These are phyloP conservation scores for Fusarium chaquense DNA, from an alignment of 2,329 filamentous ascomycete genomes.

Conservation along the genomic window DNA sequence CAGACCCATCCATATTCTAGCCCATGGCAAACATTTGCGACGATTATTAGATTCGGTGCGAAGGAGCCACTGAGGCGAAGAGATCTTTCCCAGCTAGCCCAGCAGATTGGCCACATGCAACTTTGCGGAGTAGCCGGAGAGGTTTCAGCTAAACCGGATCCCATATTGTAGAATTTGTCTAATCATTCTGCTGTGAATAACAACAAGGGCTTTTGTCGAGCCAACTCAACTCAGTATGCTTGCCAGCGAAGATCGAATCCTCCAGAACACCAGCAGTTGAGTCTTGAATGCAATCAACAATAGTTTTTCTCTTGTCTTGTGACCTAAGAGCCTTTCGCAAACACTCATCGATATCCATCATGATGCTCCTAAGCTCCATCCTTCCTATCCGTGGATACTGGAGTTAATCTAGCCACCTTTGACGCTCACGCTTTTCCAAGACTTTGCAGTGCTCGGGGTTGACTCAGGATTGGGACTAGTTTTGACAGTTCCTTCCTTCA, in stretches of 20 bases:
- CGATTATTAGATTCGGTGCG: not conserved
- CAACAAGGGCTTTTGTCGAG: not conserved
- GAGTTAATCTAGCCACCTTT: not conserved
- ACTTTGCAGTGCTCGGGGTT: not conserved
- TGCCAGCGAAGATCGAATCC: not conserved
- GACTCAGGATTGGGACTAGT: not conserved
- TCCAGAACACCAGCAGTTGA: not conserved
- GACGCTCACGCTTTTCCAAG: not conserved
- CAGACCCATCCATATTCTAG: constrained; percentile 45
- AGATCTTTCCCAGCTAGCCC: not conserved
- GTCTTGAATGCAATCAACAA: no score
- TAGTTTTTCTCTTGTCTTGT: not conserved
- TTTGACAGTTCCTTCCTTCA: not conserved
- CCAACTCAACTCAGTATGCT: not conserved
- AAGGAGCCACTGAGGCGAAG: constrained; percentile 3
- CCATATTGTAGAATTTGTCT: not conserved
- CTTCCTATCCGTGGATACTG: not conserved
- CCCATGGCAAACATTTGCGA: not conserved
- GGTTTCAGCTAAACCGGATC: constrained; percentile 3
- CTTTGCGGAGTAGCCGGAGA: not conserved
- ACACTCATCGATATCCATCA: not conserved
- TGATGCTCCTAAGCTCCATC: not conserved
- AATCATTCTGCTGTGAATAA: not conserved
- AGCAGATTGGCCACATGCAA: constrained; percentile 3
- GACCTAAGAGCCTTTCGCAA: not conserved